A percentile compares a stretch with the other conserved stretches of the same genome.
Conservation (phyloP, 78 protist genomes). For the Dictyostelium brefeldianum region DNA sequence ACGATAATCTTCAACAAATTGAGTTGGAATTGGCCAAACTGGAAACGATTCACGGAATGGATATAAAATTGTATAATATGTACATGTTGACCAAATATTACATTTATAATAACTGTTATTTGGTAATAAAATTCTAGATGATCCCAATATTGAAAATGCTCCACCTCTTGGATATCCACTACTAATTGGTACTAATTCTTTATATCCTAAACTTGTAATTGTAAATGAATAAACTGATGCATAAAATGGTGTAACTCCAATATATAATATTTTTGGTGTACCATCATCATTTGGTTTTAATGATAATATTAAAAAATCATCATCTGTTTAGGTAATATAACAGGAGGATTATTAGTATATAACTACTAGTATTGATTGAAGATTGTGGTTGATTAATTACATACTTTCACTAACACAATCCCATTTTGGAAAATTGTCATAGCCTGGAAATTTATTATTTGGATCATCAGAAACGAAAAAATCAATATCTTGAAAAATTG, state of each 20-base stretch:
- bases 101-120: background rate
- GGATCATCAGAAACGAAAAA: slow-evolving; percentile 60
- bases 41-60: slow-evolving; percentile 31
- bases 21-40: slow-evolving; percentile 65
- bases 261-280: slow-evolving; percentile 43
- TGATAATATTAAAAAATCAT: slow-evolving; percentile 41
- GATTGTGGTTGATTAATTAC: background rate
- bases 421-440: slow-evolving; percentile 6
- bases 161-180: slow-evolving; percentile 15
- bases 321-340: background rate
- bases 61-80: background rate
- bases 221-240: slow-evolving; percentile 35
- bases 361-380: background rate
- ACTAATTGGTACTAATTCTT: background rate
- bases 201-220: background rate
- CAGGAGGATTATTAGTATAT: background rate
- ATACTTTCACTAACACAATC: slow-evolving; percentile 21
- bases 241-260: slow-evolving; percentile 38
- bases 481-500: slow-evolving; percentile 50
- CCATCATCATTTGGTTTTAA: slow-evolving; percentile 42
- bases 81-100: slow-evolving; percentile 27
- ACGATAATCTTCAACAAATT: background rate
- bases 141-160: slow-evolving; percentile 17
- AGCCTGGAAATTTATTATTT: slow-evolving; percentile 6
- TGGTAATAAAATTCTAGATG: slow-evolving; percentile 42